phyloP scores from a whole-genome alignment of 164 flowering plant genomes.

The Paratinospora sagittata region DNA sequence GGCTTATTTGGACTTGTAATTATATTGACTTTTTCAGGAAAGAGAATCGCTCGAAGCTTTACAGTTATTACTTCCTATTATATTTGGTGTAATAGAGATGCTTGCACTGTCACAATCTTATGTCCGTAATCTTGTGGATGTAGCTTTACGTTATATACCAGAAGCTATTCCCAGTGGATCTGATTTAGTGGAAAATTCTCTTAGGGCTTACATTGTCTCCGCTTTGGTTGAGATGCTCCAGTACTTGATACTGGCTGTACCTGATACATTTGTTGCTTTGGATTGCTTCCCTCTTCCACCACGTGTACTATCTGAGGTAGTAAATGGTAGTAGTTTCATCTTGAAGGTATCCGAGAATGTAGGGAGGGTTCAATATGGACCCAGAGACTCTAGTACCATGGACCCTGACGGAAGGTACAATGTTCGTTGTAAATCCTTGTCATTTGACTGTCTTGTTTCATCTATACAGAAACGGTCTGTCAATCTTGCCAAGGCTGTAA shows the following conservation, averaged over 20 bases:
- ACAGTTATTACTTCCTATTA: conserved; percentile 75
- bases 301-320: conserved; percentile 41
- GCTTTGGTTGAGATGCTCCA: conserved; percentile 86
- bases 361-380: conserved; percentile 32
- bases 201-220: conserved; percentile 62
- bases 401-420: conserved; percentile 40
- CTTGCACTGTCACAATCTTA: conserved; percentile 67
- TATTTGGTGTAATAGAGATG: conserved; percentile 67
- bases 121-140: conserved; percentile 70
- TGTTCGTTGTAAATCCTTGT: conserved; percentile 36
- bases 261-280: conserved; percentile 93
- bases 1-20: neutral
- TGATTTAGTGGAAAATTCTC: conserved; percentile 61
- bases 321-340: conserved; percentile 39
- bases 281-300: conserved; percentile 88
- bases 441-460: conserved; percentile 57
- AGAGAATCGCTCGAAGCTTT: conserved; percentile 63
- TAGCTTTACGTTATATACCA: conserved; percentile 61
- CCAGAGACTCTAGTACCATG: conserved; percentile 26
- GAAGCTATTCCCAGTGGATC: conserved; percentile 68
- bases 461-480: conserved; percentile 68
- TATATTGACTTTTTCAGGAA: conserved; percentile 45
- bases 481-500: conserved; percentile 62
- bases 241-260: conserved; percentile 74
- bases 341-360: conserved; percentile 40